Conservation (phyloP, 495 filamentous ascomycete species). For the Copromyces sp. region DNA sequence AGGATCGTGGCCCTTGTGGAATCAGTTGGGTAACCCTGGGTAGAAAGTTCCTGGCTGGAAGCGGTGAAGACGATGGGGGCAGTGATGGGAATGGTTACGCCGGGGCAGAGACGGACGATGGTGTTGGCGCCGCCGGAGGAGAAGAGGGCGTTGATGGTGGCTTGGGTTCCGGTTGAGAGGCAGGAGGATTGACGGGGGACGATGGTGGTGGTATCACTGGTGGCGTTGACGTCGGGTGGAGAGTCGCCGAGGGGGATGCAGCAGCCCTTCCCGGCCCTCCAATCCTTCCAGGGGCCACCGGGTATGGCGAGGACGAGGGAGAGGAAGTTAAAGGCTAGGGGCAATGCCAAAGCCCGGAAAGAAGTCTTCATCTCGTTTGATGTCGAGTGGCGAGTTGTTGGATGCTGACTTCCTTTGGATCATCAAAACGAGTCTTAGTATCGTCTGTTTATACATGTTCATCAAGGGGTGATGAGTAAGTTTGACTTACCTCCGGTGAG, state of each 20-base stretch:
- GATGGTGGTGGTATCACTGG: background rate
- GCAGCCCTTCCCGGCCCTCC: background rate
- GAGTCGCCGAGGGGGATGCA: background rate
- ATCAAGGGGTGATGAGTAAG: background rate
- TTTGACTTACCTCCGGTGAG: background rate
- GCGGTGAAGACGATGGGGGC: constrained; percentile 8
- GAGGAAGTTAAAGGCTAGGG: background rate
- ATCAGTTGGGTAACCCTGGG: constrained; percentile 11
- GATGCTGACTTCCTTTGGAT: background rate
- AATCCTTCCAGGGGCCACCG: background rate
- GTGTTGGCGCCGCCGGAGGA: constrained; percentile 6
- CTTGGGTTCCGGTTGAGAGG: constrained; percentile 8
- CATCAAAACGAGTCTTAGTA: background rate
- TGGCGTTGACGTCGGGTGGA: background rate
- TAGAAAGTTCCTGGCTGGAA: constrained; percentile 8
- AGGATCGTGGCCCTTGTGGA: constrained; percentile 7
- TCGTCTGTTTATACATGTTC: background rate
- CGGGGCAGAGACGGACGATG: constrained; percentile 7
- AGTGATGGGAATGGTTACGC: constrained; percentile 3
- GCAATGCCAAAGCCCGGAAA: background rate
- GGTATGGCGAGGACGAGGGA: background rate
- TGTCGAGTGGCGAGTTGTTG: background rate
- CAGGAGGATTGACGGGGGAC: constrained; percentile 10
- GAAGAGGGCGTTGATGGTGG: constrained; percentile 2
- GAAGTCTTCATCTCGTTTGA: background rate